phyloP scores from a whole-genome alignment of 176 grass and related monocot species.

The Neostapfia colusana region DNA sequence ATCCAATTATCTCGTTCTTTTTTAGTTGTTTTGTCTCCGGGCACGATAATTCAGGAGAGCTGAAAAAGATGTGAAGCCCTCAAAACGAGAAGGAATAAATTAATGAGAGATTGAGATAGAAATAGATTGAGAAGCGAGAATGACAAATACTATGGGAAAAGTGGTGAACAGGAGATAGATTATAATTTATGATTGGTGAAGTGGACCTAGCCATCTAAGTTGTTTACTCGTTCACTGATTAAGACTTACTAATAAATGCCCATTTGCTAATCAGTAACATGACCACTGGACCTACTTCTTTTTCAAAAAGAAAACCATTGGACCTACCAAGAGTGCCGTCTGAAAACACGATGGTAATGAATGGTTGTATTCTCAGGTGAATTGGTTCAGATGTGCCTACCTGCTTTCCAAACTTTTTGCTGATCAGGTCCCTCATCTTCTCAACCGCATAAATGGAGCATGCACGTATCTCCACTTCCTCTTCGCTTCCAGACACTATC shows the following conservation, averaged over 20 bases:
- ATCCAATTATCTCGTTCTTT: background rate
- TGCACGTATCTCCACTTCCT: slow-evolving; percentile 85
- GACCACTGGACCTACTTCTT: too few relatives aligned
- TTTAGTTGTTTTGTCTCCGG: too few relatives aligned
- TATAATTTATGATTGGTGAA: background rate
- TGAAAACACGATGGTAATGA: too few relatives aligned
- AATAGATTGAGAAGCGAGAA: background rate
- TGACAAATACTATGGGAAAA: too few relatives aligned
- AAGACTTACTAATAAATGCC: background rate
- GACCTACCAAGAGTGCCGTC: background rate
- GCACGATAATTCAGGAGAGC: too few relatives aligned
- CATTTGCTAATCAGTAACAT: background rate
- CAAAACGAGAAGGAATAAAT: too few relatives aligned
- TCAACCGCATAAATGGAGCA: slow-evolving; percentile 90
- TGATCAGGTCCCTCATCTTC: slow-evolving; percentile 82
- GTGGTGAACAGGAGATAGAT: background rate
- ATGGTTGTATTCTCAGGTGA: slow-evolving; percentile 17
- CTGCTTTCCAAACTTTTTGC: slow-evolving; percentile 80
- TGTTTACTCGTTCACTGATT: background rate
- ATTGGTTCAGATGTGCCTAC: slow-evolving; percentile 42
- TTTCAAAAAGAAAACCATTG: too few relatives aligned
- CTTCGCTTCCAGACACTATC: slow-evolving; percentile 79
- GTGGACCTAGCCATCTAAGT: background rate
- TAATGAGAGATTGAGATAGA: too few relatives aligned
- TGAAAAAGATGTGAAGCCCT: too few relatives aligned